These are phyloP conservation scores for Thoreauomyces humboldtii DNA, from an alignment of 192 early-diverging fungal species.

Conservation along the genomic window DNA sequence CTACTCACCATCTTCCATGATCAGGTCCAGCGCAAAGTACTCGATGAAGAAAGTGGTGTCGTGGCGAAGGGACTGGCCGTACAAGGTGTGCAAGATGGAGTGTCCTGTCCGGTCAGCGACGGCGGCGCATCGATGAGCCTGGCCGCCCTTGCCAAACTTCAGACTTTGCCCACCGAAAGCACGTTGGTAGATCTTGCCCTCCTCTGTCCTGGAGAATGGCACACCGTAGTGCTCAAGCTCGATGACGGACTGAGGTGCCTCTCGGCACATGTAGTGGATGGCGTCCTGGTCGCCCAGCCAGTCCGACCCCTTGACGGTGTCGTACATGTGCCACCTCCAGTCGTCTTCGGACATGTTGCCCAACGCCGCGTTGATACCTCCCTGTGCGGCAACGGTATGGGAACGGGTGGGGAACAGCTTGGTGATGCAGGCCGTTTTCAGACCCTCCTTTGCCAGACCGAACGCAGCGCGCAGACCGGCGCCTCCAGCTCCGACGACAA, in stretches of 20 bases:
- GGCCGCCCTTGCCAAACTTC: conserved; percentile 94
- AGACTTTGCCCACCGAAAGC: conserved; percentile 97
- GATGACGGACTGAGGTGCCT: conserved; percentile 91
- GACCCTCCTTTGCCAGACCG: conserved; percentile 79
- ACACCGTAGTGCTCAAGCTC: conserved; percentile 99
- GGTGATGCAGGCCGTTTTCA: conserved; percentile 97
- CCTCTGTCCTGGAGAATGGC: conserved; percentile 96
- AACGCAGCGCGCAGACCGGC: conserved; percentile 97
- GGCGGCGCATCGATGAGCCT: conserved; percentile 96
- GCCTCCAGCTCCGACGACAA: conserved; percentile 97
- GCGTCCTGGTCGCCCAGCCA: conserved; percentile 99
- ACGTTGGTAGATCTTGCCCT: conserved; percentile 98
- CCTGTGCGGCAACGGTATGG: conserved; percentile 98
- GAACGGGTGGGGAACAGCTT: conserved; percentile 98
- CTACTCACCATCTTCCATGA: conserved; percentile 90
- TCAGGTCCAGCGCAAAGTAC: conserved; percentile 97
- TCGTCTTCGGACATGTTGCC: conserved; percentile 99
- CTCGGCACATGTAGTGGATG: conserved; percentile 99
- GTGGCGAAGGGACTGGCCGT: conserved; percentile 94
- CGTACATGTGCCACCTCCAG: conserved; percentile 99
- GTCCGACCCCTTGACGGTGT: conserved; percentile 98
- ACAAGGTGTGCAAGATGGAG: conserved; percentile 94
- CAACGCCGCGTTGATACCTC: conserved; percentile 98
- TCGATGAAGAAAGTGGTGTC: conserved; percentile 98
- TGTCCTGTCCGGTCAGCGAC: conserved; percentile 99